Base-by-base conservation (phyloP, 1,284 basidiomycete species). In the Phenoliferia sp. region DNA sequence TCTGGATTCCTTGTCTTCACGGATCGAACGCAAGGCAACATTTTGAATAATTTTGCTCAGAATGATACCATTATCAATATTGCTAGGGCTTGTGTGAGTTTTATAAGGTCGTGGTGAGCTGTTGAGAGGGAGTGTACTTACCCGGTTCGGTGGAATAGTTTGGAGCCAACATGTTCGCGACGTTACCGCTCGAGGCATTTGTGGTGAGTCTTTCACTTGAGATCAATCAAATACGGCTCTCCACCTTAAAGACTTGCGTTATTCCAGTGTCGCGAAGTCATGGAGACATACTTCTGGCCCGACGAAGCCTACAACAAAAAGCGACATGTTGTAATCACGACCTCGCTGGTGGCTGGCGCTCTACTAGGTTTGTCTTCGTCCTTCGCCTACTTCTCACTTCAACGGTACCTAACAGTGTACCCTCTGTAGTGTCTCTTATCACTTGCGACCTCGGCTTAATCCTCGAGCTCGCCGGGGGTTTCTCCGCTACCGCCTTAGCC, bases 131-230 rank as follows among this genome's bases (percentile, higher is more conserved):
- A n/a, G n/a, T n/a, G n/a, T n/a, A 39, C 35, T 39, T 3, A 60
- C 34, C 59, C 12, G 6, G 34, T n/a, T 26, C 1, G 2, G 5
- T 3, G 19, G 3, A n/a, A n/a, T 26, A 70, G 68, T 98, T 99
- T 76, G 95, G 95, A 5, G 80, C 95, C 69, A 99, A 99, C 80
- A 99, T 99, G 95, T 95, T 96, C 75, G 96, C 94, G 1, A 99
- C 95, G 0, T 85, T 94, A 26, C 93, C 93, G 0, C 82, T 97
- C 59, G 93, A 97, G 77, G 83, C 93, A 28, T 96, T 97, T 77
- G 93, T 97, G n/a, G n/a, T n/a, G n/a, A n/a, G n/a, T n/a, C n/a
- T n/a, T n/a, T n/a, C n/a, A n/a, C n/a, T n/a, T n/a, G n/a, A n/a
- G n/a, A n/a, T n/a, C n/a, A n/a, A n/a, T n/a, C n/a, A n/a, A n/a